Base-by-base conservation (phyloP, 768 basidiomycete species). In the Suillus discolor region DNA sequence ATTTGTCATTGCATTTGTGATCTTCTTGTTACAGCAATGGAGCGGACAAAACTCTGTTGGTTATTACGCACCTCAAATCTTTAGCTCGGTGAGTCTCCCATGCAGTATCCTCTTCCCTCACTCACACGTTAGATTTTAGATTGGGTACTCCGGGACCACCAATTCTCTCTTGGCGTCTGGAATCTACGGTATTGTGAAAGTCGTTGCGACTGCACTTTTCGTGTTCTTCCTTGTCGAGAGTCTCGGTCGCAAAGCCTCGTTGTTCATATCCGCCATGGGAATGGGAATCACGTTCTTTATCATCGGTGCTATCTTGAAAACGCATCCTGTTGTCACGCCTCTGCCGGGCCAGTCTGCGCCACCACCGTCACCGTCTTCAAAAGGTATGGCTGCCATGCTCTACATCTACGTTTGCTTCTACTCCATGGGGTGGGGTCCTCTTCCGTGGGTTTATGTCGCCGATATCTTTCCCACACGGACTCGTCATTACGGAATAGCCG, bases 351-450 rank as follows among this genome's bases (percentile, higher is more conserved):
- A 31, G 79, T 78, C 44, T 79, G 83, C 82, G 1, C 64, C 73
- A 1, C n/a, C 71, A 3, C 83, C 85, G 0, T 73, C 88, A 0
- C 81, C 87, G 0, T 82, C 87, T 20, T 82, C 81, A 2, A 87
- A 90, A 74, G 94, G 84, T 1, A 95, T 94, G 93, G 93, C 93
- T 4, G 91, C 87, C 2, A 86, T 93, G 86, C 77, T 95, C 36
- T 96, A 95, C 73, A 85, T 95, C 62, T 96, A 92, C 71, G 92
- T 94, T 51, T 89, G 89, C 74, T 94, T 94, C 77, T 95, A 94
- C 76, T 91, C 89, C 4, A 90, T 94, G 86, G 92, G 91, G 45
- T 93, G 91, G 89, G 93, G 92, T 23, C 87, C 87, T n/a, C 75
- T 83, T 15, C 90, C 84, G 18, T 84, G 78, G 80, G 85, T 91